Conservation (phyloP, 345 rosid genomes). For the Eucalyptus marginata region DNA sequence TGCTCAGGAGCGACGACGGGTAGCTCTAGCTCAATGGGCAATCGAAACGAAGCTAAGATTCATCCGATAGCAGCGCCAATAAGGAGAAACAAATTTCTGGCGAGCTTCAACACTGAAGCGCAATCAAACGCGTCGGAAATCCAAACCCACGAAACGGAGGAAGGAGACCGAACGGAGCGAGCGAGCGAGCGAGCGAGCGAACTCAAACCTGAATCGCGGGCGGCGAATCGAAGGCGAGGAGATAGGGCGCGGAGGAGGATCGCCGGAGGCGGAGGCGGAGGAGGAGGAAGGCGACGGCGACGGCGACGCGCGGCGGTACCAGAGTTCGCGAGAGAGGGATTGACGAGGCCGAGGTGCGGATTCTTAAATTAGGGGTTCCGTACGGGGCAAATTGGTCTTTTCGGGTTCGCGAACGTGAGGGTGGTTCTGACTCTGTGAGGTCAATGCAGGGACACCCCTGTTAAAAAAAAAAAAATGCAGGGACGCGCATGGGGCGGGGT, state of each 20-base stretch:
- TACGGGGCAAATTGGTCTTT: conserved; percentile 2
- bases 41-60: background rate
- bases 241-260: background rate
- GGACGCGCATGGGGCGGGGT: background rate
- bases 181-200: background rate
- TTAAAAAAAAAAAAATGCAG: no score
- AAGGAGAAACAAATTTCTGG: background rate
- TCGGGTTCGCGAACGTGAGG: background rate
- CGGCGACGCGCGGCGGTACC: background rate
- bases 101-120: background rate
- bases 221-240: background rate
- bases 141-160: background rate
- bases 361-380: conserved; percentile 6
- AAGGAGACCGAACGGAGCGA: background rate
- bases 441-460: background rate
- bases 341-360: background rate
- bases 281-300: background rate
- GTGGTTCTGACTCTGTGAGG: background rate
- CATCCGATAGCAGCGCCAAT: background rate
- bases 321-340: background rate
- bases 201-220: background rate
- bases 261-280: background rate
- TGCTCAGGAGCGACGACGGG: background rate
- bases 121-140: background rate
- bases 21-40: background rate